Conservation (phyloP, 805 yeast genomes). For the Candida lessepsii region DNA sequence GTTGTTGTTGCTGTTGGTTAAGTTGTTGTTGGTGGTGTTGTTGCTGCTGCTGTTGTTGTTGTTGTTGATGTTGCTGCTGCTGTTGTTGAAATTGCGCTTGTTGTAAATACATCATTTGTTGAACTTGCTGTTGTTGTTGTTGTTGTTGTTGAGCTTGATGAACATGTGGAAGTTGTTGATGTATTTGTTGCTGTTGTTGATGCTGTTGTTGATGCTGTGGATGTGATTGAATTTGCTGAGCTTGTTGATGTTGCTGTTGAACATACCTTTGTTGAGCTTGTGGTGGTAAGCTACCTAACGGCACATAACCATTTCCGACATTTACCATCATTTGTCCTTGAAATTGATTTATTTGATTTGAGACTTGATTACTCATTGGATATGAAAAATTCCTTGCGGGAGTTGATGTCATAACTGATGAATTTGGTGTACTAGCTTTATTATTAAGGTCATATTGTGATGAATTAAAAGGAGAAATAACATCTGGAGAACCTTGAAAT, state of each 20-base stretch:
- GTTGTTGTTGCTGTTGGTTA: conserved; percentile 8
- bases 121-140: conserved; percentile 6
- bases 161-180: background rate
- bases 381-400: conserved; percentile 12
- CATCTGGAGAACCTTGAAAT: conserved; percentile 12
- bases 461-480: conserved; percentile 11
- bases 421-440: conserved; percentile 6
- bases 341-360: background rate
- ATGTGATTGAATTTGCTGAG: conserved; percentile 4
- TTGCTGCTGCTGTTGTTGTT: conserved; percentile 9
- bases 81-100: conserved; percentile 7
- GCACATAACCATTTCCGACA: conserved; percentile 21
- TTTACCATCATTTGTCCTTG: conserved; percentile 21
- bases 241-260: conserved; percentile 18
- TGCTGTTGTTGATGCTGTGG: conserved; percentile 7
- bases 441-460: conserved; percentile 7
- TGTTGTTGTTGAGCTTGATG: conserved; percentile 14
- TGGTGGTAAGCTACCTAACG: conserved; percentile 19
- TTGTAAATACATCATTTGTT: conserved; percentile 4
- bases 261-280: conserved; percentile 20
- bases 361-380: background rate
- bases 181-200: conserved; percentile 4
- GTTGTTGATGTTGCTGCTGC: conserved; percentile 7
- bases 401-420: conserved; percentile 17
- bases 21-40: conserved; percentile 6